Conservation (phyloP, 2,329 filamentous ascomycete genomes). For the Colletotrichum sidae region DNA sequence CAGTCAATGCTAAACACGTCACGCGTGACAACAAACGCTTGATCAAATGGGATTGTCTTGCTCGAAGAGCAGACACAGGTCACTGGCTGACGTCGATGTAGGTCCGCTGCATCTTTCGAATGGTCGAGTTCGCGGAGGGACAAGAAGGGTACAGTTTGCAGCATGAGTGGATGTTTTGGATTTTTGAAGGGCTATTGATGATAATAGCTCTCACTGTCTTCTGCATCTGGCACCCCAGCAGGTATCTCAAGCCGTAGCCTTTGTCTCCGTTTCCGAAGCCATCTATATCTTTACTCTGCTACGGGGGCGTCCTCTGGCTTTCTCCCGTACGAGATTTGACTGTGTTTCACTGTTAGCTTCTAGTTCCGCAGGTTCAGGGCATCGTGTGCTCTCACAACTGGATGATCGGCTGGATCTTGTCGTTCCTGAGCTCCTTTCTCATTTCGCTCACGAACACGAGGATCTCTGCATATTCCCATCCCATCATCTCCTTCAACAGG, state of each 20-base stretch:
- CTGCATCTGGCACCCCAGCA: constrained; percentile 60
- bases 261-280: too few species aligned
- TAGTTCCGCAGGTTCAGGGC: too few species aligned
- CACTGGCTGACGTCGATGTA: constrained; percentile 38
- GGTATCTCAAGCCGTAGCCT: constrained; percentile 48
- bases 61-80: too few species aligned
- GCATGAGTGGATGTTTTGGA: constrained; percentile 65
- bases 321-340: too few species aligned
- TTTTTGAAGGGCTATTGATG: constrained; percentile 62
- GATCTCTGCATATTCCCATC: constrained; percentile 44
- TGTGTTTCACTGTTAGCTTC: too few species aligned
- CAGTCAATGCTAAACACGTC: too few species aligned
- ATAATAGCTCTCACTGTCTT: constrained; percentile 59
- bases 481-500: constrained; percentile 44
- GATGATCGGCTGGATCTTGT: not conserved
- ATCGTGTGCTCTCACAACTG: too few species aligned
- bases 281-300: too few species aligned
- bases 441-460: constrained; percentile 41
- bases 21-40: too few species aligned
- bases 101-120: constrained; percentile 64
- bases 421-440: constrained; percentile 15
- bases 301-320: too few species aligned
- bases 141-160: constrained; percentile 61
- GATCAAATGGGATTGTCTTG: too few species aligned
- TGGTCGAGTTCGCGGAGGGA: constrained; percentile 63